Evolutionary conservation across 352 stramenopile species (phyloP), one percentile per base, ranked within the genome.

Genomic region (Paralagenidium karlingii): DNA sequence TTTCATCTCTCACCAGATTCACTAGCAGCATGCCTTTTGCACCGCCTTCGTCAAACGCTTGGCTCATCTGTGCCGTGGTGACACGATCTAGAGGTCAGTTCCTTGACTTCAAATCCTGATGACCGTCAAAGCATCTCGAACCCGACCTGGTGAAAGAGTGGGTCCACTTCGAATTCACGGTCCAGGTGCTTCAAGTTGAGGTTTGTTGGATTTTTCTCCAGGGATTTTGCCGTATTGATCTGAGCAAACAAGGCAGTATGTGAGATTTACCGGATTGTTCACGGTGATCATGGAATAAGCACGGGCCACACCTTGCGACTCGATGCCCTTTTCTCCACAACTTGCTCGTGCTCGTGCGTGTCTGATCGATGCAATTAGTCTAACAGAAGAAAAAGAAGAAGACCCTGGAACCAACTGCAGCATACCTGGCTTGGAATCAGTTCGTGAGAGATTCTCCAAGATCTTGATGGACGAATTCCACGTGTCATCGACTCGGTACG

Each of bases 401-500:
- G 16, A 16, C 13, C 13, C 8, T 7, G 19, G 27, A 7, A 41
- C 3, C 19, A 25, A 20, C 36, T 34, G 22, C 15, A 41, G 21
- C 36, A 16, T 36, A 22, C 7, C 7, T 36, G 8, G 3, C 3
- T 36, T 36, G n/a, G n/a, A n/a, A n/a, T 49, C 75, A 4, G 56
- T 81, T 33, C 92, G 71, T 31, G 94, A 97, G 12, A 99, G 63
- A 54, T 97, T 98, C 39, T 97, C 94, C n/a, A 99, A 51, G 12
- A 99, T 95, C 43, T 97, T 96, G 60, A 97, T 98, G 34, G 85
- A 97, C 34, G 85, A 96, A 27, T 94, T 85, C 71, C 95, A 96
- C 34, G 96, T 97, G 56, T 98, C 94, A 53, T 99, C 95, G 24
- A 99, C 95, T 41, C 95, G 87, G 57, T 98, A 97, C 26, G 89